phyloP scores from a whole-genome alignment of 306 rosid species.

The Dalbergia cultrata region DNA sequence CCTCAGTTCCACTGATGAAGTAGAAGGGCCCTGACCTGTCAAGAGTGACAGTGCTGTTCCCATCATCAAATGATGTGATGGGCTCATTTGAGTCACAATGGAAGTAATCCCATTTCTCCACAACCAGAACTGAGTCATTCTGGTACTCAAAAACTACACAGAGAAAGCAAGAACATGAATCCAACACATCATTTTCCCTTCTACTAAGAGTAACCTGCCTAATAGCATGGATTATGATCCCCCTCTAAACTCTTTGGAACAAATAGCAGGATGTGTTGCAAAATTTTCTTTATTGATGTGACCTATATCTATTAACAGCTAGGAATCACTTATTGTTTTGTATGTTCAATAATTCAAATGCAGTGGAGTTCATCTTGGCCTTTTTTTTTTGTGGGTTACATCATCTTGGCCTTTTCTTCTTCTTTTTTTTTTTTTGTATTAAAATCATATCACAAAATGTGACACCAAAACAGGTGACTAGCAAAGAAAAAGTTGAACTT shows the following conservation, averaged over 20 bases:
- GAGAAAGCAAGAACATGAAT: neutral
- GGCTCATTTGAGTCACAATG: conserved; percentile 66
- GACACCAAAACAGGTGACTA: neutral
- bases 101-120: conserved; percentile 73
- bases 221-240: no score
- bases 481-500: neutral
- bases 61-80: conserved; percentile 55
- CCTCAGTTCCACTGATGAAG: conserved; percentile 65
- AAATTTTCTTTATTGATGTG: neutral
- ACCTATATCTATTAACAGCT: neutral
- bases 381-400: neutral
- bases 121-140: conserved; percentile 71
- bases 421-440: no score
- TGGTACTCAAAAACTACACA: conserved; percentile 65
- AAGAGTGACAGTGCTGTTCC: conserved; percentile 60
- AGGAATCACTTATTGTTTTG: neutral
- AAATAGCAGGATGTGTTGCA: no score
- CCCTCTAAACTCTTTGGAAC: no score
- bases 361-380: neutral
- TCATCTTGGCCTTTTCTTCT: neutral
- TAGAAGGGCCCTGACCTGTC: conserved; percentile 66
- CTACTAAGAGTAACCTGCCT: no score
- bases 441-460: neutral
- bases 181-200: neutral
- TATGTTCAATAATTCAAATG: neutral